Conservation (phyloP, 768 basidiomycete genomes). For the Lactarius quietus region DNA sequence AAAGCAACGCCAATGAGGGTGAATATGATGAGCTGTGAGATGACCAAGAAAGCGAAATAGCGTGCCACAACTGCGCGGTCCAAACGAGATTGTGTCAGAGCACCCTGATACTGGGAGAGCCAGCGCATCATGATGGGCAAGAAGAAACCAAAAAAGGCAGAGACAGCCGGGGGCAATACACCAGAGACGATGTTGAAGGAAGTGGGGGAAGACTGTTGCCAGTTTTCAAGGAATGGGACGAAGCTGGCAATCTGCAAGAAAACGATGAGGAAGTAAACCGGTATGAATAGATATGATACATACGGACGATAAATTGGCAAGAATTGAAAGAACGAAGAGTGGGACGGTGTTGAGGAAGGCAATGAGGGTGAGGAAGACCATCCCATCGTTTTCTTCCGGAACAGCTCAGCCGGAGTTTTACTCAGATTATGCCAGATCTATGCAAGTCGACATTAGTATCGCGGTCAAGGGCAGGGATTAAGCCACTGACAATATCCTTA, state of each 20-base stretch:
- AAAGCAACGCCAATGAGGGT: constrained; percentile 88
- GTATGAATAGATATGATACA: constrained; percentile 30
- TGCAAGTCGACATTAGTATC: constrained; percentile 3
- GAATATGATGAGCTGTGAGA: constrained; percentile 92
- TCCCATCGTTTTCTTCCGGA: constrained; percentile 68
- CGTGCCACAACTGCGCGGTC: constrained; percentile 91
- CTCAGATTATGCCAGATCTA: constrained; percentile 92
- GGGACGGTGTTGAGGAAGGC: constrained; percentile 97
- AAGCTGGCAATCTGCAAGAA: constrained; percentile 53
- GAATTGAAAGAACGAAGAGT: constrained; percentile 80
- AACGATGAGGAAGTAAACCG: constrained; percentile 13
- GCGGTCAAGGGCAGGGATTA: not conserved
- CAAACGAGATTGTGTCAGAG: constrained; percentile 67
- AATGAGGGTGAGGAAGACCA: constrained; percentile 67
- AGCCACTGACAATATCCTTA: constrained; percentile 68
- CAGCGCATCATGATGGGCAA: constrained; percentile 90
- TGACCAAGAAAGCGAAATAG: constrained; percentile 91
- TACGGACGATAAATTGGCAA: constrained; percentile 87
- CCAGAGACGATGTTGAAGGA: constrained; percentile 87
- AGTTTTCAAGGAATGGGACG: constrained; percentile 69
- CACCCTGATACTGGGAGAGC: constrained; percentile 68
- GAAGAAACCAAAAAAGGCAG: constrained; percentile 85
- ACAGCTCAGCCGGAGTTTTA: constrained; percentile 60
- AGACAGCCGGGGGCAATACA: constrained; percentile 87
- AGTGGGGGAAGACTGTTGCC: constrained; percentile 57